phyloP scores from a whole-genome alignment of 768 basidiomycete genomes.

The Leccinum boreale region DNA sequence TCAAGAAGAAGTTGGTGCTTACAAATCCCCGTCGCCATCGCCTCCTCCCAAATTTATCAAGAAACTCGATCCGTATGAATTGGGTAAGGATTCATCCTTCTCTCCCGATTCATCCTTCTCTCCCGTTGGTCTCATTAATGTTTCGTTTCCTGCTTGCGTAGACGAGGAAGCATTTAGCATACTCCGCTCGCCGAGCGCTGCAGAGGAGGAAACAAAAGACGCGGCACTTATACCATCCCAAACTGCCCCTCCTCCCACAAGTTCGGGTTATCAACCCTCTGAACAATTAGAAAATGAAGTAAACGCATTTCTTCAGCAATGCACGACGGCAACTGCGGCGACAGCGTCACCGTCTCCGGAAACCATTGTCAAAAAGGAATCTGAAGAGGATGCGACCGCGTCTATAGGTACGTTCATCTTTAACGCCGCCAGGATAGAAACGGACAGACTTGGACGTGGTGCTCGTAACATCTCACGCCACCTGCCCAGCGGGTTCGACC shows the following conservation, averaged over 20 bases:
- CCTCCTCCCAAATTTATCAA: slow-evolving; percentile 18
- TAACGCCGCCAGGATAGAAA: not conserved
- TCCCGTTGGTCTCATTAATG: not conserved
- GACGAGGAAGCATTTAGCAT: slow-evolving; percentile 23
- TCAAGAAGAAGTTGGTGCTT: not conserved
- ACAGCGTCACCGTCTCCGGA: not conserved
- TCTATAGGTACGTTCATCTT: slow-evolving; percentile 2
- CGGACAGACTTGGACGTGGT: not conserved
- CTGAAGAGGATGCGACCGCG: slow-evolving; percentile 4
- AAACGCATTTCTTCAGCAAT: not conserved
- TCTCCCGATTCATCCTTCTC: not conserved
- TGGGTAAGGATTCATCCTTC: slow-evolving; percentile 10
- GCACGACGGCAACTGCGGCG: not conserved
- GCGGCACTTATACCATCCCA: not conserved
- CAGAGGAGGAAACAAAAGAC: slow-evolving; percentile 1
- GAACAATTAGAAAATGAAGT: slow-evolving; percentile 4
- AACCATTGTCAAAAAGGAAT: slow-evolving; percentile 11
- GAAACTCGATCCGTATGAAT: slow-evolving; percentile 30
- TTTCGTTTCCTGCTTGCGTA: not conserved
- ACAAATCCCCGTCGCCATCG: not conserved
- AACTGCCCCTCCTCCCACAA: not conserved
- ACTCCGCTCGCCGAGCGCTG: slow-evolving; percentile 7
- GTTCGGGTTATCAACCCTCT: slow-evolving; percentile 8
- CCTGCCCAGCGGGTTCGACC: not conserved
- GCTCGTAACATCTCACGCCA: not conserved